These are phyloP conservation scores for Aspergillus kassunensis DNA, from an alignment of 495 filamentous ascomycete species.

Conservation along the genomic window DNA sequence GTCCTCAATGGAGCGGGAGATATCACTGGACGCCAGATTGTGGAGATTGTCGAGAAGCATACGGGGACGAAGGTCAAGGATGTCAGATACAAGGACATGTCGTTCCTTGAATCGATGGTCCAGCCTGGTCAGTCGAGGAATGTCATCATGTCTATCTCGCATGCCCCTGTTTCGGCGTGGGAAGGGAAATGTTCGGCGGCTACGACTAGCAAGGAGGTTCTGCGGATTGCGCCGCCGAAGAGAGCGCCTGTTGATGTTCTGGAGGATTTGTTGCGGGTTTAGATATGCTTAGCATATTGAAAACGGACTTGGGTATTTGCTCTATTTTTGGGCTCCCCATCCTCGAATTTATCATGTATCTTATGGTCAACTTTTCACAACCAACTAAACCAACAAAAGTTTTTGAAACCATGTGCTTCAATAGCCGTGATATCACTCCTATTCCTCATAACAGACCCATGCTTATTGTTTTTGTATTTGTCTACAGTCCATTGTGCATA, in stretches of 20 bases:
- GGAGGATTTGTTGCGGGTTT: slow-evolving; percentile 15
- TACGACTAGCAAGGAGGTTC: slow-evolving; percentile 34
- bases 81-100: slow-evolving; percentile 36
- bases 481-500: no score
- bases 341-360: no score
- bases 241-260: slow-evolving; percentile 20
- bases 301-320: no score
- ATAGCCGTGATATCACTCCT: no score
- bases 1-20: slow-evolving; percentile 44
- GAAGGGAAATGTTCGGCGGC: slow-evolving; percentile 28
- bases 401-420: no score
- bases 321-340: no score
- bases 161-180: slow-evolving; percentile 20
- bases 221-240: slow-evolving; percentile 28
- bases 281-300: no score
- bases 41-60: slow-evolving; percentile 37
- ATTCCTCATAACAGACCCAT: no score
- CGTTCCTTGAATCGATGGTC: slow-evolving; percentile 25
- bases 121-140: slow-evolving; percentile 20
- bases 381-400: no score
- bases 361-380: no score
- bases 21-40: slow-evolving; percentile 34
- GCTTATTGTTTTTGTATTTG: no score
- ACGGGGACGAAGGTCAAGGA: slow-evolving; percentile 32
- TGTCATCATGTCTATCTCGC: slow-evolving; percentile 24